A percentile compares a stretch with the other conserved stretches of the same genome.
Evolutionary conservation across 805 yeast species (phyloP).

Genomic region (Cyberlindnera nakhonratchasimensis): DNA sequence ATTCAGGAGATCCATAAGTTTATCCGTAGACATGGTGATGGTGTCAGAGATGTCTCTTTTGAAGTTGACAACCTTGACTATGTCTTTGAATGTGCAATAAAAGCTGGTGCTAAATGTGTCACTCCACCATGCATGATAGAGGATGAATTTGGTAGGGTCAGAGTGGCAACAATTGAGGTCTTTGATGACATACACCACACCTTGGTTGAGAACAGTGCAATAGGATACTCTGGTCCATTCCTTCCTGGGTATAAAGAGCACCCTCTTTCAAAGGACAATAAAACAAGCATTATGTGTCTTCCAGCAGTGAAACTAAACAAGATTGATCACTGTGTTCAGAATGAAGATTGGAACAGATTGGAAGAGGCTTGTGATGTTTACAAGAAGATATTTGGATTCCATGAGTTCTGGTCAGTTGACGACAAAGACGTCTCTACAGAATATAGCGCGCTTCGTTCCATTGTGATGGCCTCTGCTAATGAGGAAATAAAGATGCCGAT

Average conservation of each 20-base stretch:
- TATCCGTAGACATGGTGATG: constrained; percentile 64
- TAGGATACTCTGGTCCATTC: constrained; percentile 37
- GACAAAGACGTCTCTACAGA: constrained; percentile 71
- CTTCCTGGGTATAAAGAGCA: constrained; percentile 45
- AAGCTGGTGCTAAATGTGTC: constrained; percentile 48
- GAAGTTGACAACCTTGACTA: constrained; percentile 48
- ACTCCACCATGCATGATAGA: constrained; percentile 27
- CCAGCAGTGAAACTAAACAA: constrained; percentile 39
- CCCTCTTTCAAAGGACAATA: not conserved
- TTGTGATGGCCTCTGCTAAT: constrained; percentile 70
- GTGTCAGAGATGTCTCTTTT: constrained; percentile 75
- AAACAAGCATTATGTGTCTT: constrained; percentile 13
- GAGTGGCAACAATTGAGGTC: constrained; percentile 48
- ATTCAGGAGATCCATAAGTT: constrained; percentile 43
- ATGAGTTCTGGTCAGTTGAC: constrained; percentile 81
- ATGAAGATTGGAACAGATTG: constrained; percentile 69
- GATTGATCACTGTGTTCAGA: constrained; percentile 82
- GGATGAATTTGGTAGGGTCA: constrained; percentile 51
- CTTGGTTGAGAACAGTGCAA: constrained; percentile 42
- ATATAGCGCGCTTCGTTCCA: constrained; percentile 64
- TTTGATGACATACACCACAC: constrained; percentile 71
- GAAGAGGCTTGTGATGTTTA: constrained; percentile 55
- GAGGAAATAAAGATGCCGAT: constrained; percentile 74
- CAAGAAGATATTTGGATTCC: constrained; percentile 64
- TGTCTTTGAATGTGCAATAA: constrained; percentile 44